Conservation (phyloP, 2,329 filamentous ascomycete genomes). For the Alternaria panax region DNA sequence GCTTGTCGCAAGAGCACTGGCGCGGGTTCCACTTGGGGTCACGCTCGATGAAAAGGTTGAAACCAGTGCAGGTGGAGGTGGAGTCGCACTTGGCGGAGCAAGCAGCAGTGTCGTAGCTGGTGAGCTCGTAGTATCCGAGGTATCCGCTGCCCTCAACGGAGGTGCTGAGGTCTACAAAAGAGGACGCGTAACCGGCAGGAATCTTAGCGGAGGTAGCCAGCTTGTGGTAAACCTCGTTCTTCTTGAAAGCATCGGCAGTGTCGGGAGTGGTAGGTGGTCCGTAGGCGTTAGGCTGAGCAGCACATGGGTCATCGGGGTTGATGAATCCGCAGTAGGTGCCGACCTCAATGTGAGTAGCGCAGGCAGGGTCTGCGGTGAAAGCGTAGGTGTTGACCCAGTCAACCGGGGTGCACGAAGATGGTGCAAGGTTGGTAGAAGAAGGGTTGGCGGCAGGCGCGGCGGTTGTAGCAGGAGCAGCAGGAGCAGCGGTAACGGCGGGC, state of each 20-base stretch:
- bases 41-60: slow-evolving; percentile 40
- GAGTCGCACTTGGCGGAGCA: slow-evolving; percentile 30
- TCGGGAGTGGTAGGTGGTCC: slow-evolving; percentile 32
- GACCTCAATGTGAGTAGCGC: slow-evolving; percentile 31
- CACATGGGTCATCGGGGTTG: slow-evolving; percentile 37
- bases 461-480: background rate
- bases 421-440: slow-evolving; percentile 27
- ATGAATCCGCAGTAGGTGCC: slow-evolving; percentile 39
- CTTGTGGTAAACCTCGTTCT: slow-evolving; percentile 30
- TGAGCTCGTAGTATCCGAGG: slow-evolving; percentile 34
- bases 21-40: slow-evolving; percentile 33
- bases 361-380: slow-evolving; percentile 32
- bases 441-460: slow-evolving; percentile 16
- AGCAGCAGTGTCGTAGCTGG: slow-evolving; percentile 27
- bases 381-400: slow-evolving; percentile 32
- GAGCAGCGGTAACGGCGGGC: slow-evolving; percentile 4
- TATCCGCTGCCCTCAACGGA: slow-evolving; percentile 29
- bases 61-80: slow-evolving; percentile 30
- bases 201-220: slow-evolving; percentile 32
- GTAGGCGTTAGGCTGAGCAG: slow-evolving; percentile 34
- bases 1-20: slow-evolving; percentile 33
- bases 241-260: slow-evolving; percentile 34
- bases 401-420: slow-evolving; percentile 31
- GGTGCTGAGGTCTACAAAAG: slow-evolving; percentile 29
- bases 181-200: slow-evolving; percentile 26